These are phyloP conservation scores for Hippophae tibetana DNA, from an alignment of 306 rosid genomes.

Conservation along the genomic window DNA sequence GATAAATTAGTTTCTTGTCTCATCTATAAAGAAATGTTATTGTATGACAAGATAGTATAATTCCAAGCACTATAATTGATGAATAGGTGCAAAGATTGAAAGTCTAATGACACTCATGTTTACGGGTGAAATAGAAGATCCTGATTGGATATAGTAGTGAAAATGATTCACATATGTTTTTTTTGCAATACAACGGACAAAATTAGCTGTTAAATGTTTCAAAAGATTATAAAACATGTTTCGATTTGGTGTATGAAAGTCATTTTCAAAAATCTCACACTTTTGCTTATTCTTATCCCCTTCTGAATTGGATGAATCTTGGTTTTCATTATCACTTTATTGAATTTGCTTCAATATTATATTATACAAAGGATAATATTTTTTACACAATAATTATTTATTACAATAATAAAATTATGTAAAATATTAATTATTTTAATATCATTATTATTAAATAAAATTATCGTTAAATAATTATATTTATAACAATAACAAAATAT, in stretches of 20 bases:
- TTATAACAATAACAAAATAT: too few relatives aligned
- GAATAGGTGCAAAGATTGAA: constrained; percentile 9
- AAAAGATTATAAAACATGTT: constrained; percentile 32
- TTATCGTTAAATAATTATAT: too few relatives aligned
- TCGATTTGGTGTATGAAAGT: constrained; percentile 18
- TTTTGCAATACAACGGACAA: constrained; percentile 19
- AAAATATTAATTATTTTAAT: too few relatives aligned
- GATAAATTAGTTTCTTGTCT: constrained; percentile 18
- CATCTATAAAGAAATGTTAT: constrained; percentile 7
- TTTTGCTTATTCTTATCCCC: background rate
- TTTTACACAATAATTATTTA: too few relatives aligned
- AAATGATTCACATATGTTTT: constrained; percentile 19
- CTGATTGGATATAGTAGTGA: constrained; percentile 21
- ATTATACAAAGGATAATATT: too few relatives aligned
- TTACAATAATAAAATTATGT: too few relatives aligned
- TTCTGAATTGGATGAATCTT: constrained; percentile 23
- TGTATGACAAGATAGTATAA: constrained; percentile 17
- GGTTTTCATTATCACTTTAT: constrained; percentile 11
- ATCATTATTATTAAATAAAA: too few relatives aligned
- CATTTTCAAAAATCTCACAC: constrained; percentile 20
- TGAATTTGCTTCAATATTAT: constrained; percentile 22
- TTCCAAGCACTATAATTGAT: constrained; percentile 33
- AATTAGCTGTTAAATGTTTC: constrained; percentile 32
- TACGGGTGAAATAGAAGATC: background rate
- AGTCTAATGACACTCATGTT: background rate